Evolutionary conservation across 371 early-diverging fungal species (phyloP).

Genomic region (Mortierella sp.): DNA sequence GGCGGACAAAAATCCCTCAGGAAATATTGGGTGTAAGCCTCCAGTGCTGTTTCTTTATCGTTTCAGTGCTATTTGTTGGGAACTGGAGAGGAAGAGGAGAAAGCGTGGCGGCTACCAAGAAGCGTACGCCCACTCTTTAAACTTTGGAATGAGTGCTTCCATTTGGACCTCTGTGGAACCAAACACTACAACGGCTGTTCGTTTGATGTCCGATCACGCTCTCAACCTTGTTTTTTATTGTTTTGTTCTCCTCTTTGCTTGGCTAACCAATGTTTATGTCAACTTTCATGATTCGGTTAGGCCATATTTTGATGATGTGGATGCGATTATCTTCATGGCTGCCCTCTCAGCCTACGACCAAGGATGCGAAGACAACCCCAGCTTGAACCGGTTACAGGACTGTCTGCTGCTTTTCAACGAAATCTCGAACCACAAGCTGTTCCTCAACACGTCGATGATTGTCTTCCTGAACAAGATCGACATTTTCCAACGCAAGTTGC

Average conservation of each 20-base stretch:
- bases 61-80: not conserved
- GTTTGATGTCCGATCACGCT: not conserved
- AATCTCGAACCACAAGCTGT: slow-evolving; percentile 67
- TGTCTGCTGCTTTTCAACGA: slow-evolving; percentile 70
- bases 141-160: not conserved
- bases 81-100: not conserved
- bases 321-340: slow-evolving; percentile 69
- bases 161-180: not conserved
- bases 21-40: slow-evolving; percentile 75
- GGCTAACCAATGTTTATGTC: not conserved
- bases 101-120: not conserved
- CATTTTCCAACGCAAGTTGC: slow-evolving; percentile 65
- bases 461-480: slow-evolving; percentile 82
- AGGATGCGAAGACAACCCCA: slow-evolving; percentile 66
- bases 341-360: slow-evolving; percentile 69
- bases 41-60: not conserved
- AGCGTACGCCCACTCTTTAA: not conserved
- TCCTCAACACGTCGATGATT: slow-evolving; percentile 68
- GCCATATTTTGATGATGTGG: slow-evolving; percentile 78
- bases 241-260: not conserved
- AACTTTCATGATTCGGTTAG: slow-evolving; percentile 27
- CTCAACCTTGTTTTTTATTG: not conserved
- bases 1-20: slow-evolving; percentile 71
- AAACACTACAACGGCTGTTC: not conserved
- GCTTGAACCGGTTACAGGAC: slow-evolving; percentile 66